phyloP scores from a whole-genome alignment of 352 stramenopile genomes.

The Phytophthora tentaculata region DNA sequence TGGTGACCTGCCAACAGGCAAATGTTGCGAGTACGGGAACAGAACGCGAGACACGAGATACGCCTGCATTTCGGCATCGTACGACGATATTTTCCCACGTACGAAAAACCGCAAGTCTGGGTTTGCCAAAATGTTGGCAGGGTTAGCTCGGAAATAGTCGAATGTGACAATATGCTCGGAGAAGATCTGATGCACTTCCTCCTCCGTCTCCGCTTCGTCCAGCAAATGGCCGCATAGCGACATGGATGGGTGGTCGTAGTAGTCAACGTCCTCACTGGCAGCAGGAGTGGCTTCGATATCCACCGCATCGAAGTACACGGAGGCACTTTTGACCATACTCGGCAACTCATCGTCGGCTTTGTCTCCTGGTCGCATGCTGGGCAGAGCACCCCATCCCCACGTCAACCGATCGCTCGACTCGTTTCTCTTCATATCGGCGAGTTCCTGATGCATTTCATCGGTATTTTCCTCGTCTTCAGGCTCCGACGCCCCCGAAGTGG shows the following conservation, averaged over 20 bases:
- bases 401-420: slow-evolving; percentile 49
- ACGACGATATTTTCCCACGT: slow-evolving; percentile 62
- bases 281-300: slow-evolving; percentile 42
- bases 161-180: slow-evolving; percentile 70
- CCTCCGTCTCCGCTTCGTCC: slow-evolving; percentile 39
- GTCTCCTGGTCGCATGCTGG: slow-evolving; percentile 38
- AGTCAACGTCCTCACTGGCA: slow-evolving; percentile 5
- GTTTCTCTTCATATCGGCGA: background rate
- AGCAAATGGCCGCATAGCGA: slow-evolving; percentile 80
- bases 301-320: slow-evolving; percentile 83
- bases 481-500: slow-evolving; percentile 12
- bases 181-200: slow-evolving; percentile 66
- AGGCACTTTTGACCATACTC: slow-evolving; percentile 70
- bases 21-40: slow-evolving; percentile 65
- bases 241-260: slow-evolving; percentile 63
- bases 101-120: slow-evolving; percentile 68
- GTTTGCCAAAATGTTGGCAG: slow-evolving; percentile 52
- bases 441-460: background rate
- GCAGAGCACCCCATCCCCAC: slow-evolving; percentile 61
- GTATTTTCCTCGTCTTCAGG: slow-evolving; percentile 37
- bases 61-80: slow-evolving; percentile 64
- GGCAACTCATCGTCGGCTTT: slow-evolving; percentile 32
- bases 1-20: slow-evolving; percentile 25
- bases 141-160: slow-evolving; percentile 61
- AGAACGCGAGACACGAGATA: slow-evolving; percentile 69